phyloP scores from a whole-genome alignment of 148 eudicot species.

The Camellia japonica region DNA sequence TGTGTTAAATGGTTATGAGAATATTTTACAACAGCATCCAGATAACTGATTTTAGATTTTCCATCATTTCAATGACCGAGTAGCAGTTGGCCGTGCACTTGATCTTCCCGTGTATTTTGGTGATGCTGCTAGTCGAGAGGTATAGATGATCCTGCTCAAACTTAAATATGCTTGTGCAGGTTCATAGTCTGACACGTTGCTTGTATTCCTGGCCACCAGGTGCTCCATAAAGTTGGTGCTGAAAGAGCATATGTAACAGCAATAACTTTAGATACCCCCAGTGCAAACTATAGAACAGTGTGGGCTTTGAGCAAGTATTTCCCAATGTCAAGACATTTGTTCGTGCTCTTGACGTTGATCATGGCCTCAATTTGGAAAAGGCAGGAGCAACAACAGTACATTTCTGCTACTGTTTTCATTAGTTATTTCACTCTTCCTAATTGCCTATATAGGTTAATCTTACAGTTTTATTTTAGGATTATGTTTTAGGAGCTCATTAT shows the following conservation, averaged over 20 bases:
- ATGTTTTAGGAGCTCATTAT: neutral
- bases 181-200: constrained; percentile 24
- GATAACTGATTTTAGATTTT: constrained; percentile 5
- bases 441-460: neutral
- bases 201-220: constrained; percentile 40
- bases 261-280: constrained; percentile 87
- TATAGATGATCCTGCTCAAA: constrained; percentile 27
- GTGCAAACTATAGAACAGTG: constrained; percentile 98
- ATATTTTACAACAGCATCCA: neutral
- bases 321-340: constrained; percentile 98
- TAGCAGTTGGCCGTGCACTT: constrained; percentile 94
- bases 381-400: constrained; percentile 99
- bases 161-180: constrained; percentile 2
- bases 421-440: neutral
- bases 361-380: constrained; percentile 97
- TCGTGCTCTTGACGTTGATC: constrained; percentile 98
- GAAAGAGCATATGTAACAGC: constrained; percentile 97
- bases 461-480: neutral
- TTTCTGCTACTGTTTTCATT: constrained; percentile 8
- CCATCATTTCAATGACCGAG: constrained; percentile 69
- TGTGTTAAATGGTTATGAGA: neutral
- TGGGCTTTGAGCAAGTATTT: constrained; percentile 97
- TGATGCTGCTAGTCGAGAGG: constrained; percentile 99
- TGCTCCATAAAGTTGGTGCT: constrained; percentile 98
- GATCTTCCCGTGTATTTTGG: constrained; percentile 99